These are phyloP conservation scores for Pseudogymnoascus sp. DNA, from an alignment of 2,329 filamentous ascomycete genomes.

Conservation along the genomic window DNA sequence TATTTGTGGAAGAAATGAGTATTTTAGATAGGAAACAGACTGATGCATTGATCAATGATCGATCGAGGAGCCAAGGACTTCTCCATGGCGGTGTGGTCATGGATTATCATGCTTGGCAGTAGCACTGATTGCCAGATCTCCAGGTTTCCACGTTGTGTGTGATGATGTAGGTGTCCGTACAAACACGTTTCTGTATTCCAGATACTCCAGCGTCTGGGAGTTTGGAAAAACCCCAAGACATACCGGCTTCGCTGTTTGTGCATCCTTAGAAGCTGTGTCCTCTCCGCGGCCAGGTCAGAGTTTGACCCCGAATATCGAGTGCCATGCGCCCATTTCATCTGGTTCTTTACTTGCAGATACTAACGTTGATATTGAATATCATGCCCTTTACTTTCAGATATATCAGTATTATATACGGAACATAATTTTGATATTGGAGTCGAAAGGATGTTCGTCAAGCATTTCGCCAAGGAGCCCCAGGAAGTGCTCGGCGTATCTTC, in stretches of 20 bases:
- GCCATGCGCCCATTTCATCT: not conserved
- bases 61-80: not conserved
- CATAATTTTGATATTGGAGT: not conserved
- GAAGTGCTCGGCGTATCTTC: not conserved
- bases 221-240: not conserved
- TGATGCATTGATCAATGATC: not conserved
- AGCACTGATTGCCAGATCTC: not conserved
- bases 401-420: not conserved
- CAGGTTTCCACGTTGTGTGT: not conserved
- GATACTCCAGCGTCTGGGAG: not conserved
- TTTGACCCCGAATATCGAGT: not conserved
- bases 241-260: not conserved
- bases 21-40: not conserved
- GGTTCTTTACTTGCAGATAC: not conserved
- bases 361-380: not conserved
- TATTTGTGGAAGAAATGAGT: not conserved
- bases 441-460: not conserved
- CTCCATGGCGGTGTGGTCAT: not conserved
- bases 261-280: not conserved
- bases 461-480: not conserved
- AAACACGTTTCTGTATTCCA: constrained; percentile 5
- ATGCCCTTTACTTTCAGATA: not conserved
- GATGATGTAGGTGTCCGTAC: not conserved
- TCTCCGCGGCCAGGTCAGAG: not conserved
- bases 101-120: not conserved